Conservation (phyloP, 441 rosid species). For the Populus hybrid region DNA sequence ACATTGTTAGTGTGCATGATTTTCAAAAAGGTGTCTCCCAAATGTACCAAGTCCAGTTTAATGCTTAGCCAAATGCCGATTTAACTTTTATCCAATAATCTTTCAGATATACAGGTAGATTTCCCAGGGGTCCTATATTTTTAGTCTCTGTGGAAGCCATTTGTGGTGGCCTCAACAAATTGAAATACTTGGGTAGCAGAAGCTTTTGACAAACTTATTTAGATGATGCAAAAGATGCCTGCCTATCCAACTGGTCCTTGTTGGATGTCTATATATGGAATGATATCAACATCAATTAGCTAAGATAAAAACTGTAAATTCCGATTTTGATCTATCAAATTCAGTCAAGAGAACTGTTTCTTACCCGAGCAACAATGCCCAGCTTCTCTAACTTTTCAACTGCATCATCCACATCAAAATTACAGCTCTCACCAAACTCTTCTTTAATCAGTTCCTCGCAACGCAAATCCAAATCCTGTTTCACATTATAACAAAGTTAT, state of each 20-base stretch:
- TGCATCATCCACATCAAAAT: slow-evolving; percentile 97
- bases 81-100: background rate
- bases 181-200: background rate
- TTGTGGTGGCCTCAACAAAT: background rate
- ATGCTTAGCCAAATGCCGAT: background rate
- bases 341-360: slow-evolving; percentile 7
- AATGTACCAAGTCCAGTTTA: background rate
- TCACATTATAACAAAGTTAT: slow-evolving; percentile 15
- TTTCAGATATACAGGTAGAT: background rate
- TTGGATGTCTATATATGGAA: background rate
- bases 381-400: slow-evolving; percentile 82
- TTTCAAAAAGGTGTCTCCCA: background rate
- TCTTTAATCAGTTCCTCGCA: slow-evolving; percentile 85
- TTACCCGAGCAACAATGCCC: slow-evolving; percentile 76
- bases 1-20: background rate
- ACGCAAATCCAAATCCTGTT: slow-evolving; percentile 78
- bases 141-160: too few relatives aligned
- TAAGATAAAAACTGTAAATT: background rate
- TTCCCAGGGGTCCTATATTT: too few relatives aligned
- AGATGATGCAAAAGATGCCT: background rate
- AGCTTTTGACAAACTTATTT: background rate
- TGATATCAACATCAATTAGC: background rate
- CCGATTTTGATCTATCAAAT: background rate
- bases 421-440: slow-evolving; percentile 76
- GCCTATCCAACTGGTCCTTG: background rate